These are phyloP conservation scores for Dactylellina parvicollis DNA, from an alignment of 2,329 filamentous ascomycete species.

Conservation along the genomic window DNA sequence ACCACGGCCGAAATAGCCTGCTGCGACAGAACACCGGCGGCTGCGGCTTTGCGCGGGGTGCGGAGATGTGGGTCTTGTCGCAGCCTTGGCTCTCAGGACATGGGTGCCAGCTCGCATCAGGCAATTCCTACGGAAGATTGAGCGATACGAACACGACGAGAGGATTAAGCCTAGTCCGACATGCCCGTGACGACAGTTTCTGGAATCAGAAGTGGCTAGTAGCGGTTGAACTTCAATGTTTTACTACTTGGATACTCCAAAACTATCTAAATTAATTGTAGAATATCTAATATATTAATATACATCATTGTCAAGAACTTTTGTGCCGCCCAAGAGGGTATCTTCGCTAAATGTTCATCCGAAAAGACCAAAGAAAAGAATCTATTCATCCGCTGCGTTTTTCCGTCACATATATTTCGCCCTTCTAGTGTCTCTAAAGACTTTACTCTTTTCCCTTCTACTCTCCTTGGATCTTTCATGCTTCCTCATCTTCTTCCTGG, in stretches of 20 bases:
- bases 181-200: slow-evolving; percentile 17
- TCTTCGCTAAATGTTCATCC: slow-evolving; percentile 14
- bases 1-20: slow-evolving; percentile 48
- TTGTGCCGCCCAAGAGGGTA: slow-evolving; percentile 1
- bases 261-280: slow-evolving; percentile 17
- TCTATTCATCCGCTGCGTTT: not conserved
- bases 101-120: slow-evolving; percentile 9
- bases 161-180: not conserved
- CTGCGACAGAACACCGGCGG: no score
- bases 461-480: slow-evolving; percentile 84
- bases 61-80: slow-evolving; percentile 32
- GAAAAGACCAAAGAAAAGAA: slow-evolving; percentile 10
- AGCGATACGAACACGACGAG: slow-evolving; percentile 10
- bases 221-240: no score
- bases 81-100: slow-evolving; percentile 18
- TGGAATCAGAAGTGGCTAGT: no score
- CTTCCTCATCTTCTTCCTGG: slow-evolving; percentile 81
- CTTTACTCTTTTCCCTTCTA: slow-evolving; percentile 79
- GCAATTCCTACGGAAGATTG: slow-evolving; percentile 23
- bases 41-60: slow-evolving; percentile 15
- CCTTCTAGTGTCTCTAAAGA: slow-evolving; percentile 76
- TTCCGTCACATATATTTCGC: slow-evolving; percentile 68
- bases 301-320: slow-evolving; percentile 4
- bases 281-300: slow-evolving; percentile 12
- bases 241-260: no score